phyloP scores from a whole-genome alignment of 129 eudicot species.

The Pulicaria dysenterica region DNA sequence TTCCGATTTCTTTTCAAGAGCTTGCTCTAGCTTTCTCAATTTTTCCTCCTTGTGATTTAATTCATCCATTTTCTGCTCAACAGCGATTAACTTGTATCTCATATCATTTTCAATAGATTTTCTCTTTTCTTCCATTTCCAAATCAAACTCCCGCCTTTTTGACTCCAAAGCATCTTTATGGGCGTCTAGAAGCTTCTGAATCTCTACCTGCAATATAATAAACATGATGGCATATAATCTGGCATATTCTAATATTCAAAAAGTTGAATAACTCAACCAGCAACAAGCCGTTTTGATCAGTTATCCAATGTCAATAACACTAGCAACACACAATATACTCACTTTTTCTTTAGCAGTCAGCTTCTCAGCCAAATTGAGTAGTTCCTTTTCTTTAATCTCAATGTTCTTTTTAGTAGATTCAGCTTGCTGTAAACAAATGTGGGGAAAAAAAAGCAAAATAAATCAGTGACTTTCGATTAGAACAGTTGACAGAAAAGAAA shows the following conservation, averaged over 20 bases:
- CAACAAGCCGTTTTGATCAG: not conserved
- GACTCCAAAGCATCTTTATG: slow-evolving; percentile 48
- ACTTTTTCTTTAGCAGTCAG: slow-evolving; percentile 73
- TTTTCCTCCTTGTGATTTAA: slow-evolving; percentile 65
- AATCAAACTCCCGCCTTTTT: slow-evolving; percentile 59
- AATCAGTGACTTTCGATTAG: not conserved
- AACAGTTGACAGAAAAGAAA: slow-evolving; percentile 1
- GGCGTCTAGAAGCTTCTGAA: slow-evolving; percentile 69
- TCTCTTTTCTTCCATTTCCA: slow-evolving; percentile 66
- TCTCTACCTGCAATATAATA: slow-evolving; percentile 62
- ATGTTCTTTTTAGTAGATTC: slow-evolving; percentile 49
- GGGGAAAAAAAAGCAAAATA: not conserved
- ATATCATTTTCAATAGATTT: slow-evolving; percentile 57
- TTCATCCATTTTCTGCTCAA: slow-evolving; percentile 53
- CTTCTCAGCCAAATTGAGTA: slow-evolving; percentile 54
- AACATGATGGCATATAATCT: not conserved
- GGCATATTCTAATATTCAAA: too few species aligned
- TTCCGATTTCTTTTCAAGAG: slow-evolving; percentile 63
- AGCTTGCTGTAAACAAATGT: slow-evolving; percentile 54
- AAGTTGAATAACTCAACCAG: not conserved
- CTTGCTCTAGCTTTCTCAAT: slow-evolving; percentile 61
- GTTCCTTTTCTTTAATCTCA: slow-evolving; percentile 66
- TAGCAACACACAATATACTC: slow-evolving; percentile 33
- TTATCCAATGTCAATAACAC: not conserved
- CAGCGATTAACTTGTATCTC: slow-evolving; percentile 42